phyloP scores from a whole-genome alignment of 192 early-diverging fungal species.

The Lunasporangiospora selenospora region DNA sequence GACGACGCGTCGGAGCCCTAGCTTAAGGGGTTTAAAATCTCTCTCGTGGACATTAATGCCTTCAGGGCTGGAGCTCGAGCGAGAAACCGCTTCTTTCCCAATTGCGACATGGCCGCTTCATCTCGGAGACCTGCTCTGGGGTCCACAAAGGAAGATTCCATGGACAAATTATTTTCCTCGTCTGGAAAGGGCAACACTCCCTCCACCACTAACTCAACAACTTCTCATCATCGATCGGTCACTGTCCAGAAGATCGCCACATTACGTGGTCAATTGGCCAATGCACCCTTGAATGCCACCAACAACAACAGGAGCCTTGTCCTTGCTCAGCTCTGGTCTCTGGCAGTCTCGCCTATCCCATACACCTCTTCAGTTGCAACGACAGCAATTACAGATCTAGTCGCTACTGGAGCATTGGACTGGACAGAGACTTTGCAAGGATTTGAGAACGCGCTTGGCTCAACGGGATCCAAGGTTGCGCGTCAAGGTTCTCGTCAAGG shows the following conservation, averaged over 20 bases:
- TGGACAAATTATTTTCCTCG: too few species aligned
- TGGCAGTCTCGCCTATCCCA: conserved; percentile 22
- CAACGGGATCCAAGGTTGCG: too few species aligned
- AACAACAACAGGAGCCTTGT: conserved; percentile 12
- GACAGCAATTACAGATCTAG: conserved; percentile 21
- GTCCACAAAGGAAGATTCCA: too few species aligned
- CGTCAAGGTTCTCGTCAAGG: too few species aligned
- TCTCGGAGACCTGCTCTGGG: too few species aligned
- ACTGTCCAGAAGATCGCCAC: conserved; percentile 30
- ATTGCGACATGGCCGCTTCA: too few species aligned
- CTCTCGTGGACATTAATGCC: too few species aligned
- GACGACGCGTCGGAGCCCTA: too few species aligned
- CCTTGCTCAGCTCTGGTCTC: conserved; percentile 40
- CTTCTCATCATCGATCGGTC: conserved; percentile 22
- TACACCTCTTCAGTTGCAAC: conserved; percentile 32
- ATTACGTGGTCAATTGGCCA: conserved; percentile 8
- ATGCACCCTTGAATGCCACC: neutral
- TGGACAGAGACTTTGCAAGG: conserved; percentile 36
- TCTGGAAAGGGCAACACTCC: too few species aligned
- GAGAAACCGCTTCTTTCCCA: too few species aligned
- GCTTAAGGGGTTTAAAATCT: too few species aligned
- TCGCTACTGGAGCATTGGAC: conserved; percentile 10
- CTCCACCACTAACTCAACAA: neutral
- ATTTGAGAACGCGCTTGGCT: conserved; percentile 32
- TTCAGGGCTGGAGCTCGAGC: too few species aligned